A percentile compares a stretch with the other conserved stretches of the same genome.
These are phyloP conservation scores for Aureobasidium leucospermi DNA, from an alignment of 2,329 filamentous ascomycete species.

Conservation along the genomic window DNA sequence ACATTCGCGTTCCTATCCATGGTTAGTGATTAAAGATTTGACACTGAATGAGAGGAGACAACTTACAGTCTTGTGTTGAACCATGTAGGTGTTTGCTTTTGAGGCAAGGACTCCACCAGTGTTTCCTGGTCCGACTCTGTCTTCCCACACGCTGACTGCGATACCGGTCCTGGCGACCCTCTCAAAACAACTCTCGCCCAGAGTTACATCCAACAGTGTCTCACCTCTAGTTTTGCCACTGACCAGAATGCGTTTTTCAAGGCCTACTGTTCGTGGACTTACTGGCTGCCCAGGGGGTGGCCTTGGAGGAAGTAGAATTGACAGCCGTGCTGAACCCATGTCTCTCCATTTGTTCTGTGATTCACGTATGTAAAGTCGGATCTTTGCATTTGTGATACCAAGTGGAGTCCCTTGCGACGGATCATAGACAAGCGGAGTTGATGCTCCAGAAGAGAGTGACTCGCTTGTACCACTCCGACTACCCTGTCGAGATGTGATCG, in stretches of 20 bases:
- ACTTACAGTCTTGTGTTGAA: conserved; percentile 38
- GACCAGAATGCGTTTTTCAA: conserved; percentile 81
- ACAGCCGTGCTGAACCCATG: conserved; percentile 74
- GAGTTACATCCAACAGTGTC: conserved; percentile 71
- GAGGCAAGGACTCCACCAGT: conserved; percentile 51
- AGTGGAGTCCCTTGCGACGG: conserved; percentile 38
- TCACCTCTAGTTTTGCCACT: conserved; percentile 61
- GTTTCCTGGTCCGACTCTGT: conserved; percentile 37
- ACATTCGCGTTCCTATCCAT: conserved; percentile 38
- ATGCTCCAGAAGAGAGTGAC: conserved; percentile 45
- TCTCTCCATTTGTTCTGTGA: conserved; percentile 78
- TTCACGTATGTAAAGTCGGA: conserved; percentile 77
- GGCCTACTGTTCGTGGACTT: conserved; percentile 37
- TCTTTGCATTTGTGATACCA: conserved; percentile 73
- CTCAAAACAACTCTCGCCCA: conserved; percentile 79
- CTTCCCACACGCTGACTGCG: conserved; percentile 79
- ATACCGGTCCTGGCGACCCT: conserved; percentile 78
- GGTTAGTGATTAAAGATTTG: not conserved
- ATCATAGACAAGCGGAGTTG: conserved; percentile 25
- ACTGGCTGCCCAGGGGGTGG: conserved; percentile 29
- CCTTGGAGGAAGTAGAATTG: conserved; percentile 66
- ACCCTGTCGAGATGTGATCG: conserved; percentile 53
- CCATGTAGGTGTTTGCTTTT: conserved; percentile 56
- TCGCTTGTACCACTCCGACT: conserved; percentile 51
- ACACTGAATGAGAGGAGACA: not conserved